Conservation (phyloP, 2,329 filamentous ascomycete species). For the Monosporascus ibericus region DNA sequence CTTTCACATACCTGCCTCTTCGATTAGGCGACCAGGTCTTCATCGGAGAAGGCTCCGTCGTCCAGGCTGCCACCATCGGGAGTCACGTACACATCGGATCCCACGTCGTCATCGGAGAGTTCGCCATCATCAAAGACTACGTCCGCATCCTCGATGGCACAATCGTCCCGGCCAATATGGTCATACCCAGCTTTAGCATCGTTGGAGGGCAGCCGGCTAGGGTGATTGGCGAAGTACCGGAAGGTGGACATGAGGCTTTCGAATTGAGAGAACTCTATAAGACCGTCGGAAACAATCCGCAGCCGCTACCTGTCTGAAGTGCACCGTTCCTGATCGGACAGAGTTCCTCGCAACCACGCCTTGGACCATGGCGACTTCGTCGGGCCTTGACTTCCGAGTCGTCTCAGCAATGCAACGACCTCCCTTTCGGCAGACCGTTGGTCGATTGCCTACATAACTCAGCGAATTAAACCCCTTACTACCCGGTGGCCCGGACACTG, state of each 20-base stretch:
- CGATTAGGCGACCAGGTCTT: slow-evolving; percentile 94
- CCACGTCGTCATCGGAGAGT: slow-evolving; percentile 72
- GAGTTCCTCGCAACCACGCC: too few relatives aligned
- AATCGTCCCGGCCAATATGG: slow-evolving; percentile 80
- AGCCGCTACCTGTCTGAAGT: slow-evolving; percentile 29
- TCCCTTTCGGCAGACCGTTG: too few relatives aligned
- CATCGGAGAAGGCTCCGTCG: slow-evolving; percentile 66
- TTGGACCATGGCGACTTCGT: too few relatives aligned
- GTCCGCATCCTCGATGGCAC: slow-evolving; percentile 80
- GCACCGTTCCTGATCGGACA: not conserved
- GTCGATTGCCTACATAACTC: too few relatives aligned
- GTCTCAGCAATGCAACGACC: too few relatives aligned
- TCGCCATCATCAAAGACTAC: slow-evolving; percentile 90
- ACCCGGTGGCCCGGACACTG: too few relatives aligned
- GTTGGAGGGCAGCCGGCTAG: slow-evolving; percentile 79
- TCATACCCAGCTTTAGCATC: slow-evolving; percentile 85
- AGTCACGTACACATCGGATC: slow-evolving; percentile 82
- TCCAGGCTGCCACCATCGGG: slow-evolving; percentile 79
- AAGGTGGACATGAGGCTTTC: slow-evolving; percentile 61
- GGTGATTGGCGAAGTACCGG: slow-evolving; percentile 74
- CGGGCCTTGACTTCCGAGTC: too few relatives aligned
- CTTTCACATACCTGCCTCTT: slow-evolving; percentile 78
- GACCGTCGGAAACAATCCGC: slow-evolving; percentile 53
- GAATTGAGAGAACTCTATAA: slow-evolving; percentile 61
- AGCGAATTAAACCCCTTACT: too few relatives aligned